Conservation (phyloP, 345 rosid genomes). For the Salix koriyanagi region DNA sequence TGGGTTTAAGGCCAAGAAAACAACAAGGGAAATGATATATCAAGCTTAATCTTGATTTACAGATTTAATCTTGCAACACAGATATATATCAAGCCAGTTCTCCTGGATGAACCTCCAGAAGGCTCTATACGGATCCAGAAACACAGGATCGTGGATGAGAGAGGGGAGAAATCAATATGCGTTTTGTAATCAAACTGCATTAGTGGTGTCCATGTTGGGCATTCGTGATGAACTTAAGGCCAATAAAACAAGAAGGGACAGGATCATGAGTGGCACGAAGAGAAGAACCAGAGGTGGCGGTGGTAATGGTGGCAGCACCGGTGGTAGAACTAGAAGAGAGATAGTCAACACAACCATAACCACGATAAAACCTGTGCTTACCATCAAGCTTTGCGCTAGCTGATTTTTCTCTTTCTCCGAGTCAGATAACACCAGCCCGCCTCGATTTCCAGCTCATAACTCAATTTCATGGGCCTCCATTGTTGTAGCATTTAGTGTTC, state of each 20-base stretch:
- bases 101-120: too few species aligned
- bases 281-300: slow-evolving; percentile 7
- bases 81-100: background rate
- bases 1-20: background rate
- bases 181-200: background rate
- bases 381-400: background rate
- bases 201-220: background rate
- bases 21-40: background rate
- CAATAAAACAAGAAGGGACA: slow-evolving; percentile 1
- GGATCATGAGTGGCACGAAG: background rate
- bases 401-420: background rate
- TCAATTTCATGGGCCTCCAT: background rate
- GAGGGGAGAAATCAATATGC: background rate
- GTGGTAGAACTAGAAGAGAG: slow-evolving; percentile 2
- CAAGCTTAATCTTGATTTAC: background rate
- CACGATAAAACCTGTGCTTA: background rate
- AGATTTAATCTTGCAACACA: background rate
- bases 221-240: background rate
- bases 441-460: background rate
- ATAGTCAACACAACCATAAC: slow-evolving; percentile 3
- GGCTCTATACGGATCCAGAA: background rate
- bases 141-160: background rate
- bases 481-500: background rate
- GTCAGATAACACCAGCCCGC: background rate
- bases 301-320: slow-evolving; percentile 3